Conservation (phyloP, 352 stramenopile species). For the Pythium apleroticum region DNA sequence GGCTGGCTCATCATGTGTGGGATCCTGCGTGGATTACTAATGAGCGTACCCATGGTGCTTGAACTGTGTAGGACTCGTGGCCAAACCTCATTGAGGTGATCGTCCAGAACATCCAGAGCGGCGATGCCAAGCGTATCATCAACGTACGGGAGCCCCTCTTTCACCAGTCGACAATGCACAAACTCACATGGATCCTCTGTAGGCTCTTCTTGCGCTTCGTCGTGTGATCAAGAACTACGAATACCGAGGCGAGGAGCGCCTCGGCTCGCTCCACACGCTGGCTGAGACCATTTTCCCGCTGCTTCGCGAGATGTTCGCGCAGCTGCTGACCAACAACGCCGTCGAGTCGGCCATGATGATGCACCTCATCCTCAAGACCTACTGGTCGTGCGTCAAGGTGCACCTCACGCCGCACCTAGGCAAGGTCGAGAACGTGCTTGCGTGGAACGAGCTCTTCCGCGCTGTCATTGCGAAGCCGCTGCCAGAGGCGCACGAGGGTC, state of each 20-base stretch:
- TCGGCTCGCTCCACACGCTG: conserved; percentile 91
- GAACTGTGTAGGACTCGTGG: conserved; percentile 72
- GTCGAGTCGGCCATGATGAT: conserved; percentile 94
- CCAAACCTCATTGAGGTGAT: conserved; percentile 89
- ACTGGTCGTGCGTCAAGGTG: conserved; percentile 97
- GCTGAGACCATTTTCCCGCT: conserved; percentile 93
- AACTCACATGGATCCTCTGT: background rate
- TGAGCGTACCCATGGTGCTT: background rate
- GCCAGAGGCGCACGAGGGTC: conserved; percentile 82
- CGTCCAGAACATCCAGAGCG: conserved; percentile 88
- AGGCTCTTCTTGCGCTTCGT: conserved; percentile 93
- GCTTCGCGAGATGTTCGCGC: conserved; percentile 90
- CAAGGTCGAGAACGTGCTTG: conserved; percentile 85
- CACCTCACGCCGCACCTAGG: conserved; percentile 86
- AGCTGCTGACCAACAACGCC: conserved; percentile 79
- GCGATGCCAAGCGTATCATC: conserved; percentile 83
- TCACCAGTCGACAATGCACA: background rate
- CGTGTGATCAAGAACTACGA: conserved; percentile 98
- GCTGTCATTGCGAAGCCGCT: conserved; percentile 89
- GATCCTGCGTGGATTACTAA: too few relatives aligned
- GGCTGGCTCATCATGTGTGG: too few relatives aligned
- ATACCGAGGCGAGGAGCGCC: conserved; percentile 93
- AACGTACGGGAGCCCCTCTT: conserved; percentile 35
- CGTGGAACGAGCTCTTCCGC: conserved; percentile 93
- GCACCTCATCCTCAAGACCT: conserved; percentile 97